Evolutionary conservation across 768 basidiomycete genomes (phyloP), one percentile per base, ranked within the genome.

Genomic region (Trametes cubensis): DNA sequence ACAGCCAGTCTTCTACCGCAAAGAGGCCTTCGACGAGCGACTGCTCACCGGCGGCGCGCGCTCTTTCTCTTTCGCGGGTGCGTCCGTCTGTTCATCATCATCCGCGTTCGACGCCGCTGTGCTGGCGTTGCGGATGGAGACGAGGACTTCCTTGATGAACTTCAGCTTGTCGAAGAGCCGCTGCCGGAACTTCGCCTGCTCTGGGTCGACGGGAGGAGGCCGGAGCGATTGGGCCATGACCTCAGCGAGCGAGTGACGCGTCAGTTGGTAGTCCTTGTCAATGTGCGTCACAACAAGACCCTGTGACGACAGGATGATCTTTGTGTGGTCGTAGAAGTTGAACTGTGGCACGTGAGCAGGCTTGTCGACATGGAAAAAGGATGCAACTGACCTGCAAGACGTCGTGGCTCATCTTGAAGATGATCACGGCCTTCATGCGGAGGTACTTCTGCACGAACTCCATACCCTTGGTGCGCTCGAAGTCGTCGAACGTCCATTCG

Each of bases 251-350:
- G 85, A 81, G 80, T 85, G 89, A 42, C 87, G 85, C 45, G 87
- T 86, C 72, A 95, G 76, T 58, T 81, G 81, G 78, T 94, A 91
- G 68, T 87, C 83, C 80, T 93, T 94, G 82, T 95, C 93, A 69
- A 98, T 95, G 74, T 95, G 88, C 3, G 94, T 93, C 51, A 98
- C 81, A 15, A 87, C 75, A 14, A 88, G 79, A 3, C 92, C 95
- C 26, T 87, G 80, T 1, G 87, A 85, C 18, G 94, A 93, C 53
- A 99, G 79, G 60, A 99, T 87, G 62, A 98, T 78, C 74, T 99
- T 98, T 44, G 92, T 89, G 78, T 99, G 97, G 76, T 98, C 97
- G 74, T 92, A 93, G 74, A 98, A 98, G 80, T 98, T 99, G 83
- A 98, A 98, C 96, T 98, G 72, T 2, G 48, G 20, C 42, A 39